Base-by-base conservation (phyloP, 2,329 filamentous ascomycete species). In the Colletotrichum acutatum region DNA sequence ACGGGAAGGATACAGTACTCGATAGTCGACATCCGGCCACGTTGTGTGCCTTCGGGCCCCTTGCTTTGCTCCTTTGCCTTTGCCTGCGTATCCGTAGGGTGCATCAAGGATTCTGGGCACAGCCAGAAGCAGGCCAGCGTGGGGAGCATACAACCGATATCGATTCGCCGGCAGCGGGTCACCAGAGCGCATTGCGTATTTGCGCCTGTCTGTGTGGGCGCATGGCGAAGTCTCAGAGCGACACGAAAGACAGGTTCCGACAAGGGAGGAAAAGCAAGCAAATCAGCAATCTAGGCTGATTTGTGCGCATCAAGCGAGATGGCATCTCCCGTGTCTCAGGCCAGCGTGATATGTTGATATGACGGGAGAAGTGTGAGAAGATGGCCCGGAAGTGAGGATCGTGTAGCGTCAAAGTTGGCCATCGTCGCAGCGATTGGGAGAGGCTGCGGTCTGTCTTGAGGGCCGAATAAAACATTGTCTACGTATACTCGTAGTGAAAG, bases 121-220 rank as follows among this genome's bases (percentile, higher is more conserved):
- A 52, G 37, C 52, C 11, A 24, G 59, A 24, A 42, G 30, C 26
- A n/a, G 60, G 28, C 28, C 54, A 42, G 14, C 12, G n/a, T 26
- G 16, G 49, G 61, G 61, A 37, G 53, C 61, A 65, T 49, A 54
- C 22, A 61, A 28, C 19, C 7, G 30, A 22, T 53, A 70, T 65
- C 60, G 57, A n/a, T 37, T 57, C 57, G 24, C 28, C 32, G 34
- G 68, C 26, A 49, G 26, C 26, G 26, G 28, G 24, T 34, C 66
- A 46, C 28, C 24, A 49, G 14, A 67, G 26, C 28, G 63, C 34
- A 37, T 26, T 34, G 46, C 64, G 59, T 60, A 66, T 60, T 32
- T 34, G 32, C 64, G 59, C 64, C 66, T 60, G 66, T 65, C 66
- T 69, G 59, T 72, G 70, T 72, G 54, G 66, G 60, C 46, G 66